These are phyloP conservation scores for Cryptosporidium sp. DNA, from an alignment of 169 alveolate genomes.

Conservation along the genomic window DNA sequence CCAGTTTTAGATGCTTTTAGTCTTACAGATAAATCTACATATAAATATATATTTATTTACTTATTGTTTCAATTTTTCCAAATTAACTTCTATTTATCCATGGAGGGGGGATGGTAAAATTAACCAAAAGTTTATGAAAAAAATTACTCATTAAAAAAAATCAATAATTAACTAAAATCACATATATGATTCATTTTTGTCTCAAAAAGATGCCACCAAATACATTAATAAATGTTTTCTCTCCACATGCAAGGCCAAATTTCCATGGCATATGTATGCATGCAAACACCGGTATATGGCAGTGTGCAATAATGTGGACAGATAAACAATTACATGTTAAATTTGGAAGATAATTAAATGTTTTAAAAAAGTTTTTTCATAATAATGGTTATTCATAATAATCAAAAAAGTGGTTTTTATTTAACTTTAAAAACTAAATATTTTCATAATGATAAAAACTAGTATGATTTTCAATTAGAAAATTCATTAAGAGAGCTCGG, in stretches of 20 bases:
- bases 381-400: not conserved
- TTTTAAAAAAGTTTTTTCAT: not conserved
- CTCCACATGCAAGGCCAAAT: not conserved
- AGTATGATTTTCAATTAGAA: not conserved
- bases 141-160: not conserved
- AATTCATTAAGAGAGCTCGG: not conserved
- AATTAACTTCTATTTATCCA: not conserved
- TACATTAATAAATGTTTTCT: not conserved
- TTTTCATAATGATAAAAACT: not conserved
- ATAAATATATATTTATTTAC: not conserved
- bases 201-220: not conserved
- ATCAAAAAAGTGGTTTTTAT: not conserved
- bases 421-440: not conserved
- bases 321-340: not conserved
- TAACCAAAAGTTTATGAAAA: not conserved
- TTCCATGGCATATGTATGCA: not conserved
- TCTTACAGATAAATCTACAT: not conserved
- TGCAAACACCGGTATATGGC: not conserved
- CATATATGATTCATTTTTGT: not conserved
- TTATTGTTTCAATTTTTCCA: not conserved
- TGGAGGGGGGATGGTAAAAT: not conserved
- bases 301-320: conserved; percentile 20
- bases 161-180: not conserved
- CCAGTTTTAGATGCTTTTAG: not conserved
- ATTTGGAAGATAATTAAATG: not conserved